Conservation (phyloP, 352 stramenopile species). For the Phytophthora pini region DNA sequence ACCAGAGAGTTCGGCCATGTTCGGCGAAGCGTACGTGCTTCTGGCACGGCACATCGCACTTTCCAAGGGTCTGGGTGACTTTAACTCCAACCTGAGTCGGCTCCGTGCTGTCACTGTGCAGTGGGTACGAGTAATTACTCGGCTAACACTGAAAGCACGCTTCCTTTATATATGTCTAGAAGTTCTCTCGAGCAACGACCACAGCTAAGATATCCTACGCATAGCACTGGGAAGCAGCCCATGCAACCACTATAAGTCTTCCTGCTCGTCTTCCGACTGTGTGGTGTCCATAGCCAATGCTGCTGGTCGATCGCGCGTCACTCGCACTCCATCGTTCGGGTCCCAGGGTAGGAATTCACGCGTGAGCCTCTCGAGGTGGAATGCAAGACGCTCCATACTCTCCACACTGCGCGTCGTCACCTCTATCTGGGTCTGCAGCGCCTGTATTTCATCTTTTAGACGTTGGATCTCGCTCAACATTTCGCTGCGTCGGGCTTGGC, state of each 20-base stretch:
- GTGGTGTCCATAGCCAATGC: neutral
- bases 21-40: no score
- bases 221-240: neutral
- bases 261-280: neutral
- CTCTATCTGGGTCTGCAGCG: conserved; percentile 45
- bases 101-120: no score
- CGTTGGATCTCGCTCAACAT: conserved; percentile 46
- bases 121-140: no score
- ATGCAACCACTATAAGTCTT: neutral
- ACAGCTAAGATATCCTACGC: neutral
- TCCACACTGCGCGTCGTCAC: conserved; percentile 43
- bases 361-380: conserved; percentile 41
- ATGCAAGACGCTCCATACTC: conserved; percentile 45
- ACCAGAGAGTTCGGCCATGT: no score
- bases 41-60: no score
- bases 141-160: no score
- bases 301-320: neutral
- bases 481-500: conserved; percentile 35
- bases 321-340: neutral
- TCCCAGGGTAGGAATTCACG: conserved; percentile 17
- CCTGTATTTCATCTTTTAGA: conserved; percentile 36
- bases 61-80: no score
- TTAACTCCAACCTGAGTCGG: no score
- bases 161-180: no score
- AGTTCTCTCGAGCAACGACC: neutral